phyloP scores from a whole-genome alignment of 2,329 filamentous ascomycete species.

The Xylaria sp. region DNA sequence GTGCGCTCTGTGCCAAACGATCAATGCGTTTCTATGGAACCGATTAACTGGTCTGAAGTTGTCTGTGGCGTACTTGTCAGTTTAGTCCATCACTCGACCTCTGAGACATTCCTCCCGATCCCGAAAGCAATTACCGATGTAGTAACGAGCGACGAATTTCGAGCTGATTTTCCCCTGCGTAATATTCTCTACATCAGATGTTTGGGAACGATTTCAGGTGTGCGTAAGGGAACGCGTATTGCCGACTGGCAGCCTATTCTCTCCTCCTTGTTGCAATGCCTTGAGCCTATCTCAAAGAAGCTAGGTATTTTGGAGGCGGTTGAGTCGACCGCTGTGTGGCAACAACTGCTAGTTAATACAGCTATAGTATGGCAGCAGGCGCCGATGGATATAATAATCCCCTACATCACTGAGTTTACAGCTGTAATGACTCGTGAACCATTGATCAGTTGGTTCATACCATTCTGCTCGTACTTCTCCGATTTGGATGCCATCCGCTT shows the following conservation, averaged over 20 bases:
- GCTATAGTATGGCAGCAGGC: slow-evolving; percentile 79
- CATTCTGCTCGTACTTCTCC: slow-evolving; percentile 85
- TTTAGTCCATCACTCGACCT: slow-evolving; percentile 81
- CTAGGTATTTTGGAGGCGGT: slow-evolving; percentile 52
- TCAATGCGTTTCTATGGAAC: slow-evolving; percentile 59
- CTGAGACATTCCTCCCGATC: slow-evolving; percentile 77
- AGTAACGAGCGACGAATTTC: slow-evolving; percentile 53
- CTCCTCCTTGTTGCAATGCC: slow-evolving; percentile 62
- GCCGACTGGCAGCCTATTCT: slow-evolving; percentile 75
- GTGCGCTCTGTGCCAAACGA: slow-evolving; percentile 62
- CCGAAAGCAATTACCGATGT: slow-evolving; percentile 69
- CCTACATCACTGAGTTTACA: slow-evolving; percentile 72
- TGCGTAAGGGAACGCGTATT: slow-evolving; percentile 82
- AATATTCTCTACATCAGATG: slow-evolving; percentile 65
- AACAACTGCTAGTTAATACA: slow-evolving; percentile 64
- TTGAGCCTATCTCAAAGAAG: slow-evolving; percentile 59
- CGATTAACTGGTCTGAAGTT: slow-evolving; percentile 69
- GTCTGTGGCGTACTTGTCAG: slow-evolving; percentile 81
- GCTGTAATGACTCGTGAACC: slow-evolving; percentile 71
- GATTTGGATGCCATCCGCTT: slow-evolving; percentile 80
- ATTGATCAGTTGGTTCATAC: slow-evolving; percentile 78
- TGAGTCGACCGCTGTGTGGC: slow-evolving; percentile 60
- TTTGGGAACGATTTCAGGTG: slow-evolving; percentile 76
- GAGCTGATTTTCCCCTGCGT: slow-evolving; percentile 51
- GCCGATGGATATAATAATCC: slow-evolving; percentile 81